Conservation (phyloP, 2,329 filamentous ascomycete genomes). For the Septoria linicola region DNA sequence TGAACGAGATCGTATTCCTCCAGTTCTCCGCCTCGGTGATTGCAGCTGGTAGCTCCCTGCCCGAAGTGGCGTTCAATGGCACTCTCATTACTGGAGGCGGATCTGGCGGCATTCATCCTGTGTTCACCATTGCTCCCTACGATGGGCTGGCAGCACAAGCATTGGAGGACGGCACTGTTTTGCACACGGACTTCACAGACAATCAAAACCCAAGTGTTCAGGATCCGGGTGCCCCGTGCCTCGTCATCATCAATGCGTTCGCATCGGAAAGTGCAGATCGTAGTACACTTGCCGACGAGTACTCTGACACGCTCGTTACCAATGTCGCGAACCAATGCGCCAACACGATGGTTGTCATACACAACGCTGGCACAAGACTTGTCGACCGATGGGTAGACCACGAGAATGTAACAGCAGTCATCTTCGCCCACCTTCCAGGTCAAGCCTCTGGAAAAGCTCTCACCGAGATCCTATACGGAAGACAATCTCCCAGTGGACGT, state of each 20-base stretch:
- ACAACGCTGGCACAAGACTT: slow-evolving; percentile 34
- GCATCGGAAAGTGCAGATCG: slow-evolving; percentile 34
- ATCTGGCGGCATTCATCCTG: slow-evolving; percentile 31
- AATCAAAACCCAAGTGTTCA: slow-evolving; percentile 28
- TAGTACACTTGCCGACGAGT: slow-evolving; percentile 29
- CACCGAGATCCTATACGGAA: slow-evolving; percentile 28
- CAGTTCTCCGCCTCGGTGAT: slow-evolving; percentile 14
- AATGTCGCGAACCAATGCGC: slow-evolving; percentile 34
- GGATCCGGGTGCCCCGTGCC: slow-evolving; percentile 29
- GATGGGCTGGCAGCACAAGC: slow-evolving; percentile 33
- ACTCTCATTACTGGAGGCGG: slow-evolving; percentile 35
- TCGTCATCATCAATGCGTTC: slow-evolving; percentile 37
- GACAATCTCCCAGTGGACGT: slow-evolving; percentile 33
- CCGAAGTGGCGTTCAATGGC: slow-evolving; percentile 31
- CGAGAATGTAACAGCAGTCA: slow-evolving; percentile 26
- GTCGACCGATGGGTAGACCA: slow-evolving; percentile 35
- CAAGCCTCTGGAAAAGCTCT: slow-evolving; percentile 28
- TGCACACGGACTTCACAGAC: slow-evolving; percentile 29
- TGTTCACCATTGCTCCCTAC: slow-evolving; percentile 30
- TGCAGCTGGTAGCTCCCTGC: slow-evolving; percentile 9
- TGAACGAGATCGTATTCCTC: slow-evolving; percentile 18
- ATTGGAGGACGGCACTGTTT: slow-evolving; percentile 28
- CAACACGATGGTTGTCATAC: slow-evolving; percentile 37
- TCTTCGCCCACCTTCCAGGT: slow-evolving; percentile 26
- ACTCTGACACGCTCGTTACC: slow-evolving; percentile 31